These are phyloP conservation scores for Ophiostoma himal-ulmi DNA, from an alignment of 2,329 filamentous ascomycete species.

Conservation along the genomic window DNA sequence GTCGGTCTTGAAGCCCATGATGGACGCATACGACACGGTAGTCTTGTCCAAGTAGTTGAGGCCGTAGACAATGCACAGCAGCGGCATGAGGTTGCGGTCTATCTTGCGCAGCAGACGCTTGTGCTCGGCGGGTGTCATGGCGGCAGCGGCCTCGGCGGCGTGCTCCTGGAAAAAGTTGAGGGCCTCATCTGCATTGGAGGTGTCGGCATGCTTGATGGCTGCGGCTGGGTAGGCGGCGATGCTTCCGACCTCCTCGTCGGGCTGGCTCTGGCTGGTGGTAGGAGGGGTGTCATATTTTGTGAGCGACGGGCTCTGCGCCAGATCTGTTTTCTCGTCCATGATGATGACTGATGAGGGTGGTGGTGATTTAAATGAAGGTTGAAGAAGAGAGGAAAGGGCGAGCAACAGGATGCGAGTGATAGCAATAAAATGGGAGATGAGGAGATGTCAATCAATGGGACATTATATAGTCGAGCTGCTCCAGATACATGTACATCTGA, in stretches of 20 bases:
- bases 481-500: neutral
- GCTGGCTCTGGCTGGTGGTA: neutral
- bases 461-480: neutral
- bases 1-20: slow-evolving; percentile 49
- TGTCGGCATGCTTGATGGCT: slow-evolving; percentile 34
- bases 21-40: slow-evolving; percentile 43
- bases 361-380: neutral
- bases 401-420: neutral
- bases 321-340: slow-evolving; percentile 1
- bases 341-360: neutral
- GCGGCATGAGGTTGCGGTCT: slow-evolving; percentile 42
- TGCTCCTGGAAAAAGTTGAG: slow-evolving; percentile 36
- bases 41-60: slow-evolving; percentile 51
- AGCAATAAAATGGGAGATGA: neutral
- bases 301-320: neutral
- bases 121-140: slow-evolving; percentile 38
- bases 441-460: neutral
- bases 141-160: slow-evolving; percentile 33
- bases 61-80: slow-evolving; percentile 54
- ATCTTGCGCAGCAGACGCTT: slow-evolving; percentile 41
- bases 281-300: neutral
- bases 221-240: neutral
- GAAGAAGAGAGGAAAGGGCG: neutral
- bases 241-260: slow-evolving; percentile 15
- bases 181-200: slow-evolving; percentile 40